Conservation (phyloP, 2,329 filamentous ascomycete genomes). For the Pestalotiopsis sp. region DNA sequence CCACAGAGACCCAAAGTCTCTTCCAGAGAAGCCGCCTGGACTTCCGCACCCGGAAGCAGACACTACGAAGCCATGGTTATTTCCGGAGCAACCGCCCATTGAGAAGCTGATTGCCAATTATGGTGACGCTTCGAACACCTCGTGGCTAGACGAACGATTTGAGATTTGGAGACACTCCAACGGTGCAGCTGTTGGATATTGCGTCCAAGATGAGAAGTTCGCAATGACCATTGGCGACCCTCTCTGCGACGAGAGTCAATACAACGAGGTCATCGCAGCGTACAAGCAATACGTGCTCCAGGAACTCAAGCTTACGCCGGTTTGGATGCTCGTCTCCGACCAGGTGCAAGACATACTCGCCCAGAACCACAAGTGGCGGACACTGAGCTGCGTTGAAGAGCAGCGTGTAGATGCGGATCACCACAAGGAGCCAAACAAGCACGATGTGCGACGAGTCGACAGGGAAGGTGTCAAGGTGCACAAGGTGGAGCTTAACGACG, state of each 20-base stretch:
- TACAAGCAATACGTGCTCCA: constrained; percentile 77
- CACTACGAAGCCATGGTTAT: constrained; percentile 61
- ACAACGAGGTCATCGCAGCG: constrained; percentile 67
- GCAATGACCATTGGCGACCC: constrained; percentile 87
- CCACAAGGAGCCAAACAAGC: constrained; percentile 61
- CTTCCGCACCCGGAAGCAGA: constrained; percentile 88
- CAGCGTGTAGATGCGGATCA: constrained; percentile 82
- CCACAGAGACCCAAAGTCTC: constrained; percentile 83
- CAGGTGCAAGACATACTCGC: constrained; percentile 79
- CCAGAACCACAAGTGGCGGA: constrained; percentile 81
- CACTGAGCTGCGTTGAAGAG: constrained; percentile 83
- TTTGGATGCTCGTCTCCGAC: constrained; percentile 88
- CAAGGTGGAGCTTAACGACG: constrained; percentile 68
- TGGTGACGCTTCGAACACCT: constrained; percentile 90
- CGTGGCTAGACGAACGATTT: constrained; percentile 88
- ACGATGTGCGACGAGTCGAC: constrained; percentile 68
- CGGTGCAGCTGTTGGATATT: constrained; percentile 83
- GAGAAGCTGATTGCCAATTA: constrained; percentile 94
- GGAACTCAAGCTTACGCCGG: constrained; percentile 68
- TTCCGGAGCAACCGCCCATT: constrained; percentile 55
- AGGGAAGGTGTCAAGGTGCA: constrained; percentile 81
- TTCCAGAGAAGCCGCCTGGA: constrained; percentile 66
- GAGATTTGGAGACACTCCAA: constrained; percentile 79
- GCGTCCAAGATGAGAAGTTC: constrained; percentile 69
- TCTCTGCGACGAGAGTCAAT: constrained; percentile 78